Evolutionary conservation across 179 eudicot genomes (phyloP).

Genomic region (Nepenthes alata): DNA sequence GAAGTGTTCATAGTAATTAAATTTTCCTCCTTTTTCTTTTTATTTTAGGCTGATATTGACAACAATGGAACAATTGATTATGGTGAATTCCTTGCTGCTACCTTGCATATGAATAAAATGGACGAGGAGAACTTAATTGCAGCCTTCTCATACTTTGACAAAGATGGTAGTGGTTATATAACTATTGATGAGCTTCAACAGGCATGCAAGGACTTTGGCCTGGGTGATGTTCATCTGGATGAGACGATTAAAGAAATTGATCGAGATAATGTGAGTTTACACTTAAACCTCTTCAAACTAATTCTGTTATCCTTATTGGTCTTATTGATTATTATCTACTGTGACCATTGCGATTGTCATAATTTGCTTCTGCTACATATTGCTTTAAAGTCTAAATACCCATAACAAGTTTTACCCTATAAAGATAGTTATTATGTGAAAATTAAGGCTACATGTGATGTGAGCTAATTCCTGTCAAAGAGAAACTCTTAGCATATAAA

Average conservation of each 20-base stretch:
- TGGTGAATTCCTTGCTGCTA: constrained; percentile 90
- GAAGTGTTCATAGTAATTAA: background rate
- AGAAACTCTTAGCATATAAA: too few relatives aligned
- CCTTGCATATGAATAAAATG: constrained; percentile 85
- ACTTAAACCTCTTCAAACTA: too few relatives aligned
- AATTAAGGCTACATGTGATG: too few relatives aligned
- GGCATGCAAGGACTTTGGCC: constrained; percentile 86
- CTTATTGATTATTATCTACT: too few relatives aligned
- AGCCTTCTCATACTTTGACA: constrained; percentile 84
- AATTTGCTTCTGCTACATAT: too few relatives aligned
- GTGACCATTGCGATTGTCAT: too few relatives aligned
- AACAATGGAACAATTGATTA: constrained; percentile 86
- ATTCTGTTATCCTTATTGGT: too few relatives aligned
- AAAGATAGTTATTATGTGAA: too few relatives aligned
- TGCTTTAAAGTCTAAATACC: too few relatives aligned
- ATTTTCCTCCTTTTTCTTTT: background rate
- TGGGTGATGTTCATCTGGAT: constrained; percentile 62
- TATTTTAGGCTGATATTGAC: constrained; percentile 69
- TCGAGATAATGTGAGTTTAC: constrained; percentile 59
- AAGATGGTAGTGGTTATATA: constrained; percentile 86
- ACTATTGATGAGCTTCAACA: constrained; percentile 86
- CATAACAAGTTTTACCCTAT: too few relatives aligned
- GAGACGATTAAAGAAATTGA: constrained; percentile 75
- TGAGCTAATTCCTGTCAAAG: too few relatives aligned
- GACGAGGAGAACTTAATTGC: constrained; percentile 85